These are phyloP conservation scores for Arthrobotrys entomopaga DNA, from an alignment of 2,329 filamentous ascomycete genomes.

Conservation along the genomic window DNA sequence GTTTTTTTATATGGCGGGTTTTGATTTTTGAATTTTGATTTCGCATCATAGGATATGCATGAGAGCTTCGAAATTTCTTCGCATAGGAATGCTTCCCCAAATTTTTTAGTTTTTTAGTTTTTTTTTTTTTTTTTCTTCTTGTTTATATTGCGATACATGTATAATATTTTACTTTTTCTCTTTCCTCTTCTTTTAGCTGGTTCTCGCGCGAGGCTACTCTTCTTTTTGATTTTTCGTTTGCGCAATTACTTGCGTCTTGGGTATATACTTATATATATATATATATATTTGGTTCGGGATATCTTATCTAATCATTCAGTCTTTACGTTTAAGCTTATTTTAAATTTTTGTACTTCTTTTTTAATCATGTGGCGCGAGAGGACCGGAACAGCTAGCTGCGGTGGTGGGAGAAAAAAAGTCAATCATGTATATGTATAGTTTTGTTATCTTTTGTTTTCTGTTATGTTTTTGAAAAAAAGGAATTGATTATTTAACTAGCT, in stretches of 20 bases:
- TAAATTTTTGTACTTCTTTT: slow-evolving; percentile 3
- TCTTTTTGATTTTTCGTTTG: background rate
- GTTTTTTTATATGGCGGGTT: no score
- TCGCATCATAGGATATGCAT: no score
- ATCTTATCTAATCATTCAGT: slow-evolving; percentile 7
- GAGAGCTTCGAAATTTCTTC: no score
- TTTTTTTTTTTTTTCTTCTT: slow-evolving; percentile 5
- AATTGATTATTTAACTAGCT: no score
- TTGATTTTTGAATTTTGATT: no score
- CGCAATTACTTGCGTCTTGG: no score
- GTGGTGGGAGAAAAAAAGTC: slow-evolving; percentile 4
- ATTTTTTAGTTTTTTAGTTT: no score
- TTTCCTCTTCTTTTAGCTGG: no score
- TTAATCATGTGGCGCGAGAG: slow-evolving; percentile 27
- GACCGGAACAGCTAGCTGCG: no score
- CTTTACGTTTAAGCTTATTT: slow-evolving; percentile 14
- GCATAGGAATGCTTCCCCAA: no score
- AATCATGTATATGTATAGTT: slow-evolving; percentile 34
- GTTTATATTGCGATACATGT: slow-evolving; percentile 10
- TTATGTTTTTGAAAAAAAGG: background rate
- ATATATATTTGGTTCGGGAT: background rate
- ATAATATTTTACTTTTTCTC: slow-evolving; percentile 19
- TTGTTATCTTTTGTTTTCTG: slow-evolving; percentile 7
- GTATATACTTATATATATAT: background rate
- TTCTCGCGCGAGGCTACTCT: no score